Evolutionary conservation across 805 yeast genomes (phyloP), one percentile per base, ranked within the genome.

Genomic region (Hanseniaspora taiwanica): DNA sequence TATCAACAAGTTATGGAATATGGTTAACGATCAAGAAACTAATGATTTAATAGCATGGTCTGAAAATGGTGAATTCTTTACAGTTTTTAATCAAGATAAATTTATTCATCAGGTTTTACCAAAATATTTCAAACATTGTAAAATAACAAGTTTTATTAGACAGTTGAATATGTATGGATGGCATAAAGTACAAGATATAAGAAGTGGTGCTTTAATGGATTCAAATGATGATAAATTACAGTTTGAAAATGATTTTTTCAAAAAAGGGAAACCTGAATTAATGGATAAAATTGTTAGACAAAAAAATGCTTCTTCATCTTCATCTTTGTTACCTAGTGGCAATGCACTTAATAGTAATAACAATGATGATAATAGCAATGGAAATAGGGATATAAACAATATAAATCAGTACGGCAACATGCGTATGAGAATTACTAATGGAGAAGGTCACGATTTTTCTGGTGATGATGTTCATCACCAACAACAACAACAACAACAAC

Each of bases 161-260:
- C 98, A 89, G 57, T 68, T 89, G 52, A 89, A 89, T 62, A 89
- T 91, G 98, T 91, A 91, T 57, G 98, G 98, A 9, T 91, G 96
- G 96, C 97, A 87, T 64, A 91, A 91, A 61, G 91, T 91, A 3
- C 98, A 91, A 60, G 97, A 91, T 60, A 76, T 87, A 18, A 81
- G 64, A 42, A 71, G 81, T 20, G 96, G 93, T 2, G 71, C 87
- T 4, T 61, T 77, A 44, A 68, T 71, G 42, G 63, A 60, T 31
- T 68, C 64, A 42, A 62, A 63, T 33, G 96, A 87, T 42, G 97
- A 91, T 52, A 71, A 76, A 41, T 80, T 87, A 82, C 93, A 86
- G 59, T 91, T 91, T 63, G 78, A 76, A 46, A 84, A 86, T 47
- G 86, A 91, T 2, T 70, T 76, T 53, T 91, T 91, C 56, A 64